Evolutionary conservation across 495 filamentous ascomycete genomes (phyloP).

Genomic region (Xylaria palmicola): DNA sequence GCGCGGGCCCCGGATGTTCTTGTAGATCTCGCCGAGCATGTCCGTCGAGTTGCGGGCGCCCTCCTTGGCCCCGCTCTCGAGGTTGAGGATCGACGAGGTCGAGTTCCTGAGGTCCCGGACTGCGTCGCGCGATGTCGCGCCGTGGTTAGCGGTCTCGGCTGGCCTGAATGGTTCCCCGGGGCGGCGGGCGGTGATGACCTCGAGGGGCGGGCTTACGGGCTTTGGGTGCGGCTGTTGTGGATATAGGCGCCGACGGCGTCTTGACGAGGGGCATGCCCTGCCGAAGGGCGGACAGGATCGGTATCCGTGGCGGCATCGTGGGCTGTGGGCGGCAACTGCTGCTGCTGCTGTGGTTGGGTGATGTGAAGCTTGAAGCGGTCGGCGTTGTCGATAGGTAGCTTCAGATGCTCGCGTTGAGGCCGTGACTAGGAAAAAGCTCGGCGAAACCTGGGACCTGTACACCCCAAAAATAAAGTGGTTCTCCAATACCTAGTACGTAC

Average conservation of each 20-base stretch:
- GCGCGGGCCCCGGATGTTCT: not conserved
- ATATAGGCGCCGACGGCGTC: constrained; percentile 20
- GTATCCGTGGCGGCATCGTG: constrained; percentile 33
- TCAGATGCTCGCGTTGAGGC: not conserved
- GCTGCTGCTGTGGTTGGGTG: not conserved
- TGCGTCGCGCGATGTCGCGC: too few relatives aligned
- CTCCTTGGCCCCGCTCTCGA: constrained; percentile 6
- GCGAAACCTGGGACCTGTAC: not conserved
- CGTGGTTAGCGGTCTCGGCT: too few relatives aligned
- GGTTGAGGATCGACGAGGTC: constrained; percentile 16
- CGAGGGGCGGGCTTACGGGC: constrained; percentile 13
- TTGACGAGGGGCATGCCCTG: constrained; percentile 18
- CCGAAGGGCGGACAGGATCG: constrained; percentile 22
- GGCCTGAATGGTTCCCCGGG: too few relatives aligned
- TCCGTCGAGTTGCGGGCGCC: constrained; percentile 9
- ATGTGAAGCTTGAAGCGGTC: not conserved
- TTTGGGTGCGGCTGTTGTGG: constrained; percentile 16
- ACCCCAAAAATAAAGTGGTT: constrained; percentile 7
- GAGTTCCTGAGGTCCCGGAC: constrained; percentile 5
- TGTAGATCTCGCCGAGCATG: constrained; percentile 11
- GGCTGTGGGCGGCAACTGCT: not conserved
- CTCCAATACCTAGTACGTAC: not conserved
- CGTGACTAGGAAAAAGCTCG: constrained; percentile 1
- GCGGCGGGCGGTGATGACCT: constrained; percentile 15
- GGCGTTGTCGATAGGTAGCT: not conserved